Conservation (phyloP, 345 rosid species). For the Crucihimalaya himalaica region DNA sequence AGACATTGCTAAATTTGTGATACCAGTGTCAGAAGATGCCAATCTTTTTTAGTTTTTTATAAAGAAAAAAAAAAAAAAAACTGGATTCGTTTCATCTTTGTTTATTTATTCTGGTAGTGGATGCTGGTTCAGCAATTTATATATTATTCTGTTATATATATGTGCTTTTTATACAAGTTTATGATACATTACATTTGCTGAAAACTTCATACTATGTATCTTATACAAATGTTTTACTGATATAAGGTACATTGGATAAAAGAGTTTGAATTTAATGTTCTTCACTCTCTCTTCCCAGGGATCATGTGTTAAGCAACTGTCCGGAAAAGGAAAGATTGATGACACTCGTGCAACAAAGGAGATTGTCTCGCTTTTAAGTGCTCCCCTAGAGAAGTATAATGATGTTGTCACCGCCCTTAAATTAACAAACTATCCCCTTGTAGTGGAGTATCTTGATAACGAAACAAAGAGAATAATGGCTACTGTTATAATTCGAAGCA, state of each 20-base stretch:
- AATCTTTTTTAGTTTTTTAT: not conserved
- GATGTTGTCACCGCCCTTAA: conserved; percentile 87
- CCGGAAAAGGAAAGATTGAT: conserved; percentile 72
- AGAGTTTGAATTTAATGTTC: conserved; percentile 28
- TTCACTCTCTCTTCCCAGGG: conserved; percentile 56
- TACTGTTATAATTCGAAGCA: conserved; percentile 83
- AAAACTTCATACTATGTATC: conserved; percentile 7
- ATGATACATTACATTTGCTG: conserved; percentile 15
- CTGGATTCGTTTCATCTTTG: conserved; percentile 6
- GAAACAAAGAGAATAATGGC: conserved; percentile 98
- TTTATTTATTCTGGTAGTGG: not conserved
- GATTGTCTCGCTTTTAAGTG: conserved; percentile 92
- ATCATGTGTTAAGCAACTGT: conserved; percentile 86
- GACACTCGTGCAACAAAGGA: conserved; percentile 89
- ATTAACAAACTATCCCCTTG: conserved; percentile 84
- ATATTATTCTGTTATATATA: not conserved
- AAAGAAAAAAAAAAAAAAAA: not conserved
- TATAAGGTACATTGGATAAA: conserved; percentile 24
- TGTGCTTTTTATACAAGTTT: conserved; percentile 1
- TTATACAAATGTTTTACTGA: not conserved
- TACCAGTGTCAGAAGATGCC: conserved; percentile 4
- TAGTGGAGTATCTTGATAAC: conserved; percentile 82
- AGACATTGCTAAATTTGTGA: conserved; percentile 5
- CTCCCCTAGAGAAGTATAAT: conserved; percentile 95
- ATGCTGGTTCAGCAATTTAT: not conserved